Conservation (phyloP, 75 land plant genomes). For the Pseudotsuga menziesii region DNA sequence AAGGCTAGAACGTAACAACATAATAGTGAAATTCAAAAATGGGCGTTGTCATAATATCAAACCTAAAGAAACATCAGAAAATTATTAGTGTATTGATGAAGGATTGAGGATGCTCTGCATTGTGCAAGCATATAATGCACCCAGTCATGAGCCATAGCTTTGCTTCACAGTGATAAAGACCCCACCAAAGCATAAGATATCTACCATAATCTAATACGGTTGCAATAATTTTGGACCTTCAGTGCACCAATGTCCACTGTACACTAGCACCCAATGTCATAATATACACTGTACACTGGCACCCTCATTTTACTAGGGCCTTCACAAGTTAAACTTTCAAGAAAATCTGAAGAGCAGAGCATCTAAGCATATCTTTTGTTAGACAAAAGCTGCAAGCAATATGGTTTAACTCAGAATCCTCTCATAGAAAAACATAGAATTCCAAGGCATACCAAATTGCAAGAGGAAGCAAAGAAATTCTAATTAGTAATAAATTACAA, state of each 20-base stretch:
- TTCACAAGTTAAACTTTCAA: no score
- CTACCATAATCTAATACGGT: not conserved
- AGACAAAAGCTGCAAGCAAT: no score
- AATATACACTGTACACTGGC: not conserved
- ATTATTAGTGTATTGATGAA: not conserved
- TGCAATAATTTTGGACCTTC: not conserved
- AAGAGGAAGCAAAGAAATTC: no score
- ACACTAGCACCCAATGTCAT: not conserved
- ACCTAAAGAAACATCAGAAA: not conserved
- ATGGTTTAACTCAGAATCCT: no score
- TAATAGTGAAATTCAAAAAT: not conserved
- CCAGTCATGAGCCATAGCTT: not conserved
- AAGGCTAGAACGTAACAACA: constrained; percentile 2
- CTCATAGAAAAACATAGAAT: no score
- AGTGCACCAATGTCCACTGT: not conserved
- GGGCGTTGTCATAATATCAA: not conserved
- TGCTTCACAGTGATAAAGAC: not conserved
- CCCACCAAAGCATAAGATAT: not conserved
- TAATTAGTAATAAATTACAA: no score
- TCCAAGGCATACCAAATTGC: no score
- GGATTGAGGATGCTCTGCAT: not conserved
- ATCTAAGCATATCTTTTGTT: no score
- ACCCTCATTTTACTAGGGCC: no score
- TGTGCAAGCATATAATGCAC: not conserved
- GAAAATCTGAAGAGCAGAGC: no score